Conservation (phyloP, 495 filamentous ascomycete species). For the Daldinia loculata region DNA sequence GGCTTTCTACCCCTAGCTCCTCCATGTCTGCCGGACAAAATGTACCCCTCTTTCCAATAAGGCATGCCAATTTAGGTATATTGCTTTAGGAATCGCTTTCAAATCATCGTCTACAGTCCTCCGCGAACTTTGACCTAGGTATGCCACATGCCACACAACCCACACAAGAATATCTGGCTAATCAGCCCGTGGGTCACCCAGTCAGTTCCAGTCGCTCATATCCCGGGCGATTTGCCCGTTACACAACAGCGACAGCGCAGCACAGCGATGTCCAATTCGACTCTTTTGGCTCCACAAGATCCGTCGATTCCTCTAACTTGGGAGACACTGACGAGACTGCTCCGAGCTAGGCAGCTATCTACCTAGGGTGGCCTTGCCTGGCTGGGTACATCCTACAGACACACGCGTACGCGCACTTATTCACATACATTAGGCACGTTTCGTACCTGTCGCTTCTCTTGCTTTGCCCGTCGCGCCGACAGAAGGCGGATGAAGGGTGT, state of each 20-base stretch:
- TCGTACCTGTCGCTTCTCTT: conserved; percentile 16
- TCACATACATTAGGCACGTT: conserved; percentile 5
- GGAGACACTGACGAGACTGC: conserved; percentile 21
- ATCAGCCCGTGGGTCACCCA: conserved; percentile 34
- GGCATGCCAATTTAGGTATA: conserved; percentile 33
- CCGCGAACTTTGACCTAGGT: conserved; percentile 38
- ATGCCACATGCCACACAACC: conserved; percentile 37
- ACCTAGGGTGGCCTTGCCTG: conserved; percentile 14
- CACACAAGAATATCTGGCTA: conserved; percentile 41
- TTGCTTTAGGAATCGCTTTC: conserved; percentile 37
- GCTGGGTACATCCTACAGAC: conserved; percentile 25
- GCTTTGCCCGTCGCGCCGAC: conserved; percentile 1
- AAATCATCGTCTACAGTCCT: conserved; percentile 22
- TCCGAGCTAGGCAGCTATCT: conserved; percentile 24
- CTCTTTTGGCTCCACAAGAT: conserved; percentile 37
- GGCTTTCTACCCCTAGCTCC: conserved; percentile 34
- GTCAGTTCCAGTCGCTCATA: conserved; percentile 25
- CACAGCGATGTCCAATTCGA: conserved; percentile 40
- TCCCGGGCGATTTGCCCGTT: conserved; percentile 33
- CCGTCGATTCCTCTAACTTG: conserved; percentile 34
- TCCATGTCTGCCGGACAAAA: conserved; percentile 22
- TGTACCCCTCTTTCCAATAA: conserved; percentile 38
- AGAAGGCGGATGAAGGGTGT: conserved; percentile 14
- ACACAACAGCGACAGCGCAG: conserved; percentile 33
- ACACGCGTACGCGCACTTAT: conserved; percentile 15